These are phyloP conservation scores for Lophiotrema nucula DNA, from an alignment of 495 filamentous ascomycete genomes.

Conservation along the genomic window DNA sequence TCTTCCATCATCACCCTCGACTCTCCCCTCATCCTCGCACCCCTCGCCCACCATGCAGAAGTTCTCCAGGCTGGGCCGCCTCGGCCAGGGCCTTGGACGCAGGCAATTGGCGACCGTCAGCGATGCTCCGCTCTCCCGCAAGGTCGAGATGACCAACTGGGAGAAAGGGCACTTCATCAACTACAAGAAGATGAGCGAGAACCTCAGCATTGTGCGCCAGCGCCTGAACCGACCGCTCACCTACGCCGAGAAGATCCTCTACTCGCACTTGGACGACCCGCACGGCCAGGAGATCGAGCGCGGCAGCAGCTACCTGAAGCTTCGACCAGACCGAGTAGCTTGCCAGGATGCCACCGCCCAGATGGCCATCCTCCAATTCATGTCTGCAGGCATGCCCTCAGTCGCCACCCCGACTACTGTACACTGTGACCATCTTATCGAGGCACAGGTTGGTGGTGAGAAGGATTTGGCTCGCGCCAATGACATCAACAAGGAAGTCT, in stretches of 20 bases:
- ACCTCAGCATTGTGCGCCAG: slow-evolving; percentile 82
- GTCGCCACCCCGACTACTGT: slow-evolving; percentile 95
- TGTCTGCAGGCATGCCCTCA: slow-evolving; percentile 93
- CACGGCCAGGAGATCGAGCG: slow-evolving; percentile 95
- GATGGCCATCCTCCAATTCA: slow-evolving; percentile 99
- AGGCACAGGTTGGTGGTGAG: slow-evolving; percentile 89
- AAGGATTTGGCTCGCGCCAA: slow-evolving; percentile 93
- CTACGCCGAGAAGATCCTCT: slow-evolving; percentile 97
- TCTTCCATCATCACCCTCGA: slow-evolving; percentile 2
- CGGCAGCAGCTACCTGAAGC: slow-evolving; percentile 89
- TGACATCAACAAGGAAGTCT: slow-evolving; percentile 98
- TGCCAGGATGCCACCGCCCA: slow-evolving; percentile 99
- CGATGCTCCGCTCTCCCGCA: slow-evolving; percentile 65
- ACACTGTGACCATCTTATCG: slow-evolving; percentile 99
- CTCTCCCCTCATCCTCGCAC: slow-evolving; percentile 12
- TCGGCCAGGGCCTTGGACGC: slow-evolving; percentile 40
- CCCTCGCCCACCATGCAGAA: slow-evolving; percentile 33
- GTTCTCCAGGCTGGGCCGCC: slow-evolving; percentile 39
- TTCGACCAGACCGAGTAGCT: slow-evolving; percentile 95
- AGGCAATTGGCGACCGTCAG: slow-evolving; percentile 56
- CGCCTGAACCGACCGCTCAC: slow-evolving; percentile 91
- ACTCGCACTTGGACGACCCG: slow-evolving; percentile 97
- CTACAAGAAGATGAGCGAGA: slow-evolving; percentile 97
- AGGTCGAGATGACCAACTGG: slow-evolving; percentile 79
- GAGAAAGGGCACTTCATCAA: slow-evolving; percentile 81